Conservation (phyloP, 805 yeast genomes). For the Cyberlindnera suaveolens region DNA sequence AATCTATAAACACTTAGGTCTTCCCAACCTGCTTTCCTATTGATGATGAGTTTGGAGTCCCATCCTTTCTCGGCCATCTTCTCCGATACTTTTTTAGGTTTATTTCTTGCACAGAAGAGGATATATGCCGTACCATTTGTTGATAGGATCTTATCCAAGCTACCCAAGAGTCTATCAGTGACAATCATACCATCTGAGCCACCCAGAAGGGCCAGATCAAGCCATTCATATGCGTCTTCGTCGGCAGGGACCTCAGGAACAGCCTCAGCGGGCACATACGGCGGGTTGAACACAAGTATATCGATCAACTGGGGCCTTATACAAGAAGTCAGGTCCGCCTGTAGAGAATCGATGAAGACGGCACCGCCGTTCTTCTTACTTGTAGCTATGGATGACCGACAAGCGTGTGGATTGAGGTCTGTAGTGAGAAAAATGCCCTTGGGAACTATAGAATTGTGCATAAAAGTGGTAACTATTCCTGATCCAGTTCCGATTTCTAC, state of each 20-base stretch:
- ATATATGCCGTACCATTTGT: conserved; percentile 74
- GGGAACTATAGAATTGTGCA: conserved; percentile 53
- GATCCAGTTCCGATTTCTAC: conserved; percentile 91
- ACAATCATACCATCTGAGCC: conserved; percentile 89
- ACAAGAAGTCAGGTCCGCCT: conserved; percentile 51
- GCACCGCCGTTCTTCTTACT: conserved; percentile 29
- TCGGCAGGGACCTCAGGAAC: conserved; percentile 56
- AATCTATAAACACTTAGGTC: conserved; percentile 73
- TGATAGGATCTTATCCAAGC: conserved; percentile 47
- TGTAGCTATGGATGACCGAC: conserved; percentile 45
- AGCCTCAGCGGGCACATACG: conserved; percentile 84
- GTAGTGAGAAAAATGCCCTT: conserved; percentile 55
- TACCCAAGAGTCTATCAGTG: conserved; percentile 57
- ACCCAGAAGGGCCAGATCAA: conserved; percentile 86
- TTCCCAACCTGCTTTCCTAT: conserved; percentile 94
- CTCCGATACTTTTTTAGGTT: conserved; percentile 56
- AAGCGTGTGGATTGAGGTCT: conserved; percentile 78
- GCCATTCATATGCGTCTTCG: conserved; percentile 57
- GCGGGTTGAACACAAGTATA: conserved; percentile 84
- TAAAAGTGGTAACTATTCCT: conserved; percentile 79
- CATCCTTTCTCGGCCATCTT: conserved; percentile 47
- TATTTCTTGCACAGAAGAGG: conserved; percentile 85
- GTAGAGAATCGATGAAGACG: conserved; percentile 39
- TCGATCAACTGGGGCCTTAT: conserved; percentile 49
- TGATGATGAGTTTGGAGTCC: conserved; percentile 45